Evolutionary conservation across 2,329 filamentous ascomycete species (phyloP).

Genomic region (Penicillium sp.): DNA sequence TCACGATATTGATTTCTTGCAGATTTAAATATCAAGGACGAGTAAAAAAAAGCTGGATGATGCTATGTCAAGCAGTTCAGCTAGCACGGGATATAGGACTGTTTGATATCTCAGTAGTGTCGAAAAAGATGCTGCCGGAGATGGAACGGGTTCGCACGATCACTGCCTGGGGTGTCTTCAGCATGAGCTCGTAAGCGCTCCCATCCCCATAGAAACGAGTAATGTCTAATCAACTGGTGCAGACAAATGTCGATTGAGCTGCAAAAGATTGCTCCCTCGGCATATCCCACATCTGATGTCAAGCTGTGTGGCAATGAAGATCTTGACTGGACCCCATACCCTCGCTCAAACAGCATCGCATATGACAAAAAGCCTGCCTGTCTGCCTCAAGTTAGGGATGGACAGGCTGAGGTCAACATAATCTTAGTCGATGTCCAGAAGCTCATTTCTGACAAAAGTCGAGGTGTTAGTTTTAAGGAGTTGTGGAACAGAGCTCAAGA

Average conservation of each 20-base stretch:
- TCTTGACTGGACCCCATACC: slow-evolving; percentile 36
- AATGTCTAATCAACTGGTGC: slow-evolving; percentile 11
- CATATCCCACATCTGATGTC: slow-evolving; percentile 19
- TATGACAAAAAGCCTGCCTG: slow-evolving; percentile 27
- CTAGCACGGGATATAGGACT: slow-evolving; percentile 35
- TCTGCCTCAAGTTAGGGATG: slow-evolving; percentile 28
- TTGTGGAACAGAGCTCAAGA: slow-evolving; percentile 20
- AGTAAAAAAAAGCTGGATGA: slow-evolving; percentile 29
- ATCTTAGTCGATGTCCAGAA: slow-evolving; percentile 27
- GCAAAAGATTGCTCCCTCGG: slow-evolving; percentile 22
- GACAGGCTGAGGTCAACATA: slow-evolving; percentile 24
- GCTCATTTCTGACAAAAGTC: slow-evolving; percentile 24
- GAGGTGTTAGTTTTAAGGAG: slow-evolving; percentile 10
- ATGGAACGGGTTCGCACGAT: slow-evolving; percentile 25
- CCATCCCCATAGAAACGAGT: neutral
- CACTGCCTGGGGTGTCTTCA: slow-evolving; percentile 35
- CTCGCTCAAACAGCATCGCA: slow-evolving; percentile 31
- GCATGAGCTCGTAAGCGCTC: slow-evolving; percentile 30
- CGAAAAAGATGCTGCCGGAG: slow-evolving; percentile 16
- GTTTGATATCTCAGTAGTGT: slow-evolving; percentile 20
- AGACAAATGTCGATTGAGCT: slow-evolving; percentile 34
- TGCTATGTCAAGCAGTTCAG: slow-evolving; percentile 34
- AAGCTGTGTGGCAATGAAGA: slow-evolving; percentile 18
- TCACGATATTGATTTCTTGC: slow-evolving; percentile 18
- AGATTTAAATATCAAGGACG: slow-evolving; percentile 34